Evolutionary conservation across 441 rosid species (phyloP).

Genomic region (Bocquillonia castaneifolia): DNA sequence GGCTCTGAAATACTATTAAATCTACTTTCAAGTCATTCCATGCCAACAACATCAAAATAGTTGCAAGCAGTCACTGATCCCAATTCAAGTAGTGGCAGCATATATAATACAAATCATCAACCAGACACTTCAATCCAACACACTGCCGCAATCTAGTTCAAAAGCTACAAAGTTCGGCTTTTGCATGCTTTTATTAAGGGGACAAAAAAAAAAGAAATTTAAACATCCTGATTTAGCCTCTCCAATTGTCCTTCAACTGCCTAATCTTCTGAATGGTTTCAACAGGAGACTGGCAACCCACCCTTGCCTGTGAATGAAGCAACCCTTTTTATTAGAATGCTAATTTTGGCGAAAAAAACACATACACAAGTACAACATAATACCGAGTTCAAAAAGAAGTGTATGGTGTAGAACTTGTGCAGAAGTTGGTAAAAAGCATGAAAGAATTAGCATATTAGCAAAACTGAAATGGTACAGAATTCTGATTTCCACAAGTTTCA

Average conservation of each 20-base stretch:
- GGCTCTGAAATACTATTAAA: too few relatives aligned
- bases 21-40: not conserved
- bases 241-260: constrained; percentile 79
- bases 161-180: not conserved
- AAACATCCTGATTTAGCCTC: constrained; percentile 37
- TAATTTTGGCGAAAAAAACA: not conserved
- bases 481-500: not conserved
- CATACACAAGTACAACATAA: too few relatives aligned
- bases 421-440: not conserved
- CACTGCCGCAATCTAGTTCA: not conserved
- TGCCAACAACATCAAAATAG: not conserved
- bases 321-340: constrained; percentile 13
- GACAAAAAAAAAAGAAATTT: constrained; percentile 3
- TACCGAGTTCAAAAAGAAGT: too few relatives aligned
- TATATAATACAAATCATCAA: not conserved
- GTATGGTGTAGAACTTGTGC: not conserved
- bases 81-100: not conserved
- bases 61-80: not conserved
- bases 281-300: constrained; percentile 55
- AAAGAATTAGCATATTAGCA: not conserved
- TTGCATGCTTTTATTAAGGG: not conserved
- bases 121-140: not conserved
- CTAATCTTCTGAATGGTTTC: constrained; percentile 62
- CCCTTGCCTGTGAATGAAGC: constrained; percentile 38
- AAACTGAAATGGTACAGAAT: not conserved